Base-by-base conservation (phyloP, 1,284 basidiomycete species). In the Waitea zeae region DNA sequence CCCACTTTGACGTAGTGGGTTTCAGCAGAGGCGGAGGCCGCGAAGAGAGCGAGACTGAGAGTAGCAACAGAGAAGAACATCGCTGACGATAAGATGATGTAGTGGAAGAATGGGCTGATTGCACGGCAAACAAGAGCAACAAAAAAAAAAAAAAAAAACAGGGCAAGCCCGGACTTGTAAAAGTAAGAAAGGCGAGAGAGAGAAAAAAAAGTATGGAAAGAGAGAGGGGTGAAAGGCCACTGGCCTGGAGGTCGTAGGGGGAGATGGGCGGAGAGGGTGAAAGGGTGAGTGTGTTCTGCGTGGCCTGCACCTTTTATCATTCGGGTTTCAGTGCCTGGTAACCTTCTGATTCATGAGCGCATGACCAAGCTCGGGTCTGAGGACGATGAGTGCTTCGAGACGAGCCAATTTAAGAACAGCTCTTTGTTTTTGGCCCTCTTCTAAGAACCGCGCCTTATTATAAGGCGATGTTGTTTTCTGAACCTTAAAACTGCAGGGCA, bases 1-100 rank as follows among this genome's bases (percentile, higher is more conserved):
- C 72, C 69, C 42, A 76, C 72, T 44, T 62, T 54, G 44, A 76
- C 48, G 46, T 72, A 57, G 46, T 59, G 50, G 33, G 62, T 52
- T 36, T 46, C 44, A 41, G 50, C 54, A 46, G 62, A 64, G 44
- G 56, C 54, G 43, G 55, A 63, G 41, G 64, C 53, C 46, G 65
- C 60, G 46, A 63, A 49, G 43, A 67, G 51, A 44, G 48, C 44
- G 33, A 70, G 55, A 53, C 58, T 57, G 47, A 59, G 48, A 49
- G 57, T 48, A 44, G 50, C 38, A 31, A 49, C 38, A 39, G 50
- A 37, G 17, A 51, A 48, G 50, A 66, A 61, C 56, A 56, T 66
- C 56, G 58, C 59, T 58, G 57, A 57, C 52, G 53, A 58, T n/a
- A n/a, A 26, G 22, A n/a, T 7, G n/a, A n/a, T 7, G 22, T 7